Conservation (phyloP, 2,329 filamentous ascomycete species). For the Rasamsonia emersonii region DNA sequence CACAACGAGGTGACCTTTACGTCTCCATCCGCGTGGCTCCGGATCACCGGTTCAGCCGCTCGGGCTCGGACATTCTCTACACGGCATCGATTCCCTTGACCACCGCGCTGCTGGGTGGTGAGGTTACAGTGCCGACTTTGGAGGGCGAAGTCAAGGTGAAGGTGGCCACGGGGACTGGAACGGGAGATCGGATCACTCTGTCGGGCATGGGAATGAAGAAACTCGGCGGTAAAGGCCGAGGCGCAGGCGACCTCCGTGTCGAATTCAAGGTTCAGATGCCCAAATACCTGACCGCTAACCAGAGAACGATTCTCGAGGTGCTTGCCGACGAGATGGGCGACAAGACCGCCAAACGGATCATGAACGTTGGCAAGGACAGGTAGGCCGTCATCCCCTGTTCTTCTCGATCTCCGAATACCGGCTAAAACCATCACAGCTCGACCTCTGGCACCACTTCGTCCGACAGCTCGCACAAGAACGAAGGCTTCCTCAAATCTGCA, state of each 20-base stretch:
- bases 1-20: slow-evolving; percentile 79
- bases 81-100: slow-evolving; percentile 87
- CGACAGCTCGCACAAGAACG: slow-evolving; percentile 58
- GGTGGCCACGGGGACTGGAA: slow-evolving; percentile 82
- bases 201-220: slow-evolving; percentile 91
- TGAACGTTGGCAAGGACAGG: slow-evolving; percentile 63
- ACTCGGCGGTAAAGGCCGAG: slow-evolving; percentile 53
- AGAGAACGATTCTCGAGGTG: slow-evolving; percentile 89
- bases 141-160: slow-evolving; percentile 86
- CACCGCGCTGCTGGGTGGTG: slow-evolving; percentile 84
- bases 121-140: slow-evolving; percentile 80
- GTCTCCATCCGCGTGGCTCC: slow-evolving; percentile 83
- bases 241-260: slow-evolving; percentile 72
- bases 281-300: slow-evolving; percentile 84
- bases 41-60: slow-evolving; percentile 80
- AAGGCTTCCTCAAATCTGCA: slow-evolving; percentile 84
- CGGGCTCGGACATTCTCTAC: slow-evolving; percentile 84
- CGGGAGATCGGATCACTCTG: slow-evolving; percentile 84
- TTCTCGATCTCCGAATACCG: slow-evolving; percentile 2
- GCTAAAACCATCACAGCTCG: slow-evolving; percentile 2
- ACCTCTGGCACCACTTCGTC: slow-evolving; percentile 15
- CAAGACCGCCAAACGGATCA: slow-evolving; percentile 81
- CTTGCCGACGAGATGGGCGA: slow-evolving; percentile 94
- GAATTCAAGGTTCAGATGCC: slow-evolving; percentile 95
- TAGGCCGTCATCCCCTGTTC: slow-evolving; percentile 29